phyloP scores from a whole-genome alignment of 2,329 filamentous ascomycete genomes.

The Pseudocercospora fijiensis region DNA sequence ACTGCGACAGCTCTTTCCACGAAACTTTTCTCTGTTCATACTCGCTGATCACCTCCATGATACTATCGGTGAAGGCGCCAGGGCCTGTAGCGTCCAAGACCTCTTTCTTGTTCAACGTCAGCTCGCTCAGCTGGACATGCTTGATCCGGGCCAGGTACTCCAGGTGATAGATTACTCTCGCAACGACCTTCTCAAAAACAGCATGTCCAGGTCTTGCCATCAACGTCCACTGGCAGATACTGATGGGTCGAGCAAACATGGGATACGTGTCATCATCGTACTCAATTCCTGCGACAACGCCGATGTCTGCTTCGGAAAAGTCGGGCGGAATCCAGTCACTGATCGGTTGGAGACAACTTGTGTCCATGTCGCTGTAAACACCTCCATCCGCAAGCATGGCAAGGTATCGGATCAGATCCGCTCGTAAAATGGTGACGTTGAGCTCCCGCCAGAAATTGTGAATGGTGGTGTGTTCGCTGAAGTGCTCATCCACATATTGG shows the following conservation, averaged over 20 bases:
- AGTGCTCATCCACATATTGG: slow-evolving; percentile 17
- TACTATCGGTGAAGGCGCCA: slow-evolving; percentile 21
- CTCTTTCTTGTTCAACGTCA: slow-evolving; percentile 3
- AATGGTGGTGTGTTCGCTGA: slow-evolving; percentile 14
- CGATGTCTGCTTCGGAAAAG: slow-evolving; percentile 7
- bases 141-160: slow-evolving; percentile 11
- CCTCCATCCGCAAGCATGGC: slow-evolving; percentile 25
- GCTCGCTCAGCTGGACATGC: slow-evolving; percentile 5
- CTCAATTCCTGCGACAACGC: slow-evolving; percentile 24
- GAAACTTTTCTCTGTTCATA: neutral
- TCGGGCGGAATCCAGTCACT: slow-evolving; percentile 22
- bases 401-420: slow-evolving; percentile 26
- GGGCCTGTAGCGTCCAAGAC: slow-evolving; percentile 9
- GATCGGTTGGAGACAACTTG: slow-evolving; percentile 20
- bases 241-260: slow-evolving; percentile 9
- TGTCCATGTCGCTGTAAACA: slow-evolving; percentile 28
- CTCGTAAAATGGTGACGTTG: slow-evolving; percentile 18
- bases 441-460: slow-evolving; percentile 15
- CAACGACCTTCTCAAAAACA: slow-evolving; percentile 20
- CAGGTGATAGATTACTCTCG: slow-evolving; percentile 11
- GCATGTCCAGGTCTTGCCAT: slow-evolving; percentile 22
- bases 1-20: neutral
- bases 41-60: neutral
- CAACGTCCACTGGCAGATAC: slow-evolving; percentile 23
- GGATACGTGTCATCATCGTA: slow-evolving; percentile 16